Evolutionary conservation across 345 rosid species (phyloP), one percentile per base, ranked within the genome.

Genomic region (Hibiscus trionum): DNA sequence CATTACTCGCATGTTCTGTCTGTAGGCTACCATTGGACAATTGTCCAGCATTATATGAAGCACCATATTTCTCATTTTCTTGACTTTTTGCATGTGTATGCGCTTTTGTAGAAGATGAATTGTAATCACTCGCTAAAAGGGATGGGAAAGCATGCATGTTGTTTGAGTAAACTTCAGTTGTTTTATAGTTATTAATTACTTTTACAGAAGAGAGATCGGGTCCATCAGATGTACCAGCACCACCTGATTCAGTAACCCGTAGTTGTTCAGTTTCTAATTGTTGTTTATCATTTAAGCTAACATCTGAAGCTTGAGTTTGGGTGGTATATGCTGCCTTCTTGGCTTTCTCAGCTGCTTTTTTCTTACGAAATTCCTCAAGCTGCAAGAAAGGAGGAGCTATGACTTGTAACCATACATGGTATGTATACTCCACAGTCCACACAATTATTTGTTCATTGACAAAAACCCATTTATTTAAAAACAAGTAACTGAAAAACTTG

Each of bases 311-410:
- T 39, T 72, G 50, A 80, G 81, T 61, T 61, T 77, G 89, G 73
- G 67, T 76, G 62, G 44, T 77, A 60, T 83, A 67, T 35, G 84
- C 72, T 31, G 84, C 81, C 81, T 91, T 93, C 80, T 86, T 93
- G 21, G 94, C 91, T 77, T 82, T 79, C 47, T 88, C 97, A 29
- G 96, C 96, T 63, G 97, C 99, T 74, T 91, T 96, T 85, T 86
- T 88, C 90, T 89, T 96, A 17, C 99, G 94, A 55, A 96, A 96
- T 84, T 91, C 96, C 84, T 96, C 99, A 77, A 96, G 85, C 99
- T 96, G 83, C 58, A 80, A 80, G 12, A 46, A 11, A 29, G 62
- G 17, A 17, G 31, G 12, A 66, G 55, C 21, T 26, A 66, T 47
- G 19, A 44, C 21, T 44, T 42, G 67, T 35, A 35, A 37, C 47